Conservation (phyloP, 108 stramenopile species). For the Ochromonas danica region DNA sequence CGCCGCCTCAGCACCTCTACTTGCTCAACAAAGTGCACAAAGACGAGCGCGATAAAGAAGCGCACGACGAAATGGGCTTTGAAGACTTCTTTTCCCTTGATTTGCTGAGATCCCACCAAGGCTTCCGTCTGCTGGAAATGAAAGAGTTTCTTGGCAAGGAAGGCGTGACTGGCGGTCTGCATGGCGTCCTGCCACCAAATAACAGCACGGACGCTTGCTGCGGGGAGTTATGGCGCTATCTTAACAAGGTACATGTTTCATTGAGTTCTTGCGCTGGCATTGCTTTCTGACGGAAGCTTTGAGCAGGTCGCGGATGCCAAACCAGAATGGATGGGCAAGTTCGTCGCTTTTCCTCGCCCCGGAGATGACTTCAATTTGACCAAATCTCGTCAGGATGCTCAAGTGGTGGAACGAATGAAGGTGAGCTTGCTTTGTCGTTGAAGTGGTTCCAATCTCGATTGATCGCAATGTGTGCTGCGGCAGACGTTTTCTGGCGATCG, state of each 20-base stretch:
- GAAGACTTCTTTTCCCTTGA: slow-evolving; percentile 23
- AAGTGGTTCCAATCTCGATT: too few relatives aligned
- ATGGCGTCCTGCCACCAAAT: slow-evolving; percentile 5
- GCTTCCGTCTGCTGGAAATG: slow-evolving; percentile 26
- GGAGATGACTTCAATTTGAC: background rate
- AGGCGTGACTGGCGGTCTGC: slow-evolving; percentile 5
- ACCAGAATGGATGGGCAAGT: slow-evolving; percentile 4
- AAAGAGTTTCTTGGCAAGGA: slow-evolving; percentile 37
- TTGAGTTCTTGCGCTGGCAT: background rate
- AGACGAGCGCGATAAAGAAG: background rate
- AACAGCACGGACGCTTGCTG: slow-evolving; percentile 25
- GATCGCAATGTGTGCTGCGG: too few relatives aligned
- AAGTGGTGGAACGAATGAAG: slow-evolving; percentile 52
- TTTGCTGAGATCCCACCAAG: slow-evolving; percentile 21
- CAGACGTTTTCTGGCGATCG: slow-evolving; percentile 66
- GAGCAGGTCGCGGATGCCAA: slow-evolving; percentile 25
- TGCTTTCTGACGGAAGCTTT: background rate
- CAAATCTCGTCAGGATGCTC: slow-evolving; percentile 43
- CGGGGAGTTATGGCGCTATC: slow-evolving; percentile 22
- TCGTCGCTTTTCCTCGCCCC: slow-evolving; percentile 10
- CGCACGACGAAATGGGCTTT: slow-evolving; percentile 32
- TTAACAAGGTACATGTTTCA: background rate
- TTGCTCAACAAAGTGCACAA: slow-evolving; percentile 45
- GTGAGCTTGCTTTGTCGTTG: too few relatives aligned
- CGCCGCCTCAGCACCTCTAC: slow-evolving; percentile 75